Percentiles rank a stretch among this genome's conserved stretches.
Evolutionary conservation across 208 protist genomes (phyloP).

Genomic region (Acanthamoeba triangularis): DNA sequence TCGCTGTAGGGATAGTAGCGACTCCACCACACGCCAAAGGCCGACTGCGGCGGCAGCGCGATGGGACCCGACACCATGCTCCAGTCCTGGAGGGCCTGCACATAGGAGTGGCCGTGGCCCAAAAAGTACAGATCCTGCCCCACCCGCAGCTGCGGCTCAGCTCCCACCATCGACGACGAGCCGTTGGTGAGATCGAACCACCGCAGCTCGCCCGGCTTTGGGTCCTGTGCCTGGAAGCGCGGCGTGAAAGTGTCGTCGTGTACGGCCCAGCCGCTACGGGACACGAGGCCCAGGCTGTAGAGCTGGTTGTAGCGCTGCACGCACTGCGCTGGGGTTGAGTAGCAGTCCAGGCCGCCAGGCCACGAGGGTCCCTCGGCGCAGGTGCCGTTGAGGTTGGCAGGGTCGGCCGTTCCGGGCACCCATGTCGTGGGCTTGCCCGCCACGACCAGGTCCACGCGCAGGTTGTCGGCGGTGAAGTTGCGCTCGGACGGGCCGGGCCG

Average conservation of each 20-base stretch:
- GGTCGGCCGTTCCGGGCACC: conserved; percentile 21
- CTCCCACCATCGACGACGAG: no score
- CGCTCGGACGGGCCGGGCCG: background rate
- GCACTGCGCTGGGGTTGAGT: background rate
- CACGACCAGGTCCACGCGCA: background rate
- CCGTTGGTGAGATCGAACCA: background rate
- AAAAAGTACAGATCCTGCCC: conserved; percentile 81
- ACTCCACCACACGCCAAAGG: conserved; percentile 82
- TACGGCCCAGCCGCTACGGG: conserved; percentile 80
- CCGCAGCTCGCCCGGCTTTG: background rate
- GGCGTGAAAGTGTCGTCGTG: conserved; percentile 70
- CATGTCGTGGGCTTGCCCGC: conserved; percentile 30
- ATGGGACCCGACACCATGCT: conserved; percentile 72
- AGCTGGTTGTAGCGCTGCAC: conserved; percentile 25
- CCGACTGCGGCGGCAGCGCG: conserved; percentile 76
- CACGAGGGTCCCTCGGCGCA: conserved; percentile 33
- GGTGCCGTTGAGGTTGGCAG: conserved; percentile 81
- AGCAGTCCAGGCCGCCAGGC: background rate
- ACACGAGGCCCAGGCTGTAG: conserved; percentile 75
- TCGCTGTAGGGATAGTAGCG: conserved; percentile 70
- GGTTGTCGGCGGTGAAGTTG: conserved; percentile 37
- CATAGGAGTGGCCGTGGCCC: conserved; percentile 76
- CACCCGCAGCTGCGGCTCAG: background rate
- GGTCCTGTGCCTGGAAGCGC: conserved; percentile 1
- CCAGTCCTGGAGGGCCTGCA: conserved; percentile 79